These are phyloP conservation scores for Nicotiana undulata DNA, from an alignment of 257 asterid genomes.

Conservation along the genomic window DNA sequence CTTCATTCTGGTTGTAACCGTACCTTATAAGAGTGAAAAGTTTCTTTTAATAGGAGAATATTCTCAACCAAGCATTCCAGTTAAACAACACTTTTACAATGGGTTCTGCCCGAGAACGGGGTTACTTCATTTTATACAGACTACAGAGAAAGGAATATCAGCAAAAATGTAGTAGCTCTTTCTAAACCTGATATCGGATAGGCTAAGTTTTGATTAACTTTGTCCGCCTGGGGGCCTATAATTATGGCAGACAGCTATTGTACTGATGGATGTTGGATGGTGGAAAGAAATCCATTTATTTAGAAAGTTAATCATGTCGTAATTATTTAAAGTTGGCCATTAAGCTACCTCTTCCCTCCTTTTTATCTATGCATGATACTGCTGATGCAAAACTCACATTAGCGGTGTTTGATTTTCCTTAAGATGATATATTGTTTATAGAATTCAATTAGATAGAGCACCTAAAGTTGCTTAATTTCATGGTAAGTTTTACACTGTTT, in stretches of 20 bases:
- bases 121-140: no score
- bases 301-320: background rate
- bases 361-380: background rate
- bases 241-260: background rate
- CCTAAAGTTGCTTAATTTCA: background rate
- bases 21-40: background rate
- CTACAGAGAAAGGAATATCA: background rate
- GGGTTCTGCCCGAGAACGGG: no score
- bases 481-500: background rate
- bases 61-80: no score
- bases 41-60: background rate
- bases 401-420: background rate
- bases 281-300: background rate
- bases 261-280: background rate
- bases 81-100: no score
- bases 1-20: background rate
- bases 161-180: background rate
- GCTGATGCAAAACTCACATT: background rate
- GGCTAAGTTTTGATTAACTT: background rate
- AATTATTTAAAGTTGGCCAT: background rate
- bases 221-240: background rate
- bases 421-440: background rate
- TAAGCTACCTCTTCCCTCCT: background rate
- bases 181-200: background rate
- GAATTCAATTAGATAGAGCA: background rate